Conservation (phyloP, 1,284 basidiomycete species). For the Grifola frondosa region DNA sequence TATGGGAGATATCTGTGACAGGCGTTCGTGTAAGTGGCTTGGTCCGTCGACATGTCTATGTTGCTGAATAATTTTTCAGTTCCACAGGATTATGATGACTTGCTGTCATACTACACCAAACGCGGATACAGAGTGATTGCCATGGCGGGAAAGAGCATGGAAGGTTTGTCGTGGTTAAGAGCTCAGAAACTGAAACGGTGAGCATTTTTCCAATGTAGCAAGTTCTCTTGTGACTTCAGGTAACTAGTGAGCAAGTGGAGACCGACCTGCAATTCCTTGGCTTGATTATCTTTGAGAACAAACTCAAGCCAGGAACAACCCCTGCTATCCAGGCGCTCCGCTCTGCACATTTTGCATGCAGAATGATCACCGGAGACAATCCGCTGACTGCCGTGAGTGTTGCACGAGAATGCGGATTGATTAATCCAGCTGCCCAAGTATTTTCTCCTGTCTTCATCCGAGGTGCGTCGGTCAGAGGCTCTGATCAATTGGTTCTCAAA, state of each 20-base stretch:
- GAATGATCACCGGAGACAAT: slow-evolving; percentile 99
- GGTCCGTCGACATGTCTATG: not conserved
- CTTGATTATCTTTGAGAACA: slow-evolving; percentile 98
- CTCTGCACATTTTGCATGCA: slow-evolving; percentile 87
- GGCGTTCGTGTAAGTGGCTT: slow-evolving; percentile 71
- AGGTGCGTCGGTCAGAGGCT: slow-evolving; percentile 59
- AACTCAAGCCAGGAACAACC: slow-evolving; percentile 91
- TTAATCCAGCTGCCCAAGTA: slow-evolving; percentile 89
- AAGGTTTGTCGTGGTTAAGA: slow-evolving; percentile 94
- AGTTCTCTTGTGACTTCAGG: slow-evolving; percentile 1
- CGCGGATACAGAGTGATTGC: slow-evolving; percentile 98
- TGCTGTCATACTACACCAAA: slow-evolving; percentile 95
- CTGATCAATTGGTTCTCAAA: not conserved
- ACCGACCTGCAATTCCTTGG: slow-evolving; percentile 90
- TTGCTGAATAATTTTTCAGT: slow-evolving; percentile 47
- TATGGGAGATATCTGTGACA: slow-evolving; percentile 94
- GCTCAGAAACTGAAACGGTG: slow-evolving; percentile 95
- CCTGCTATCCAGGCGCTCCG: slow-evolving; percentile 91
- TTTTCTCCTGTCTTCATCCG: slow-evolving; percentile 83
- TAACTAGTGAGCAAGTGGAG: slow-evolving; percentile 89
- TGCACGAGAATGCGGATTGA: slow-evolving; percentile 90
- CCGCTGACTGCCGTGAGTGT: slow-evolving; percentile 96
- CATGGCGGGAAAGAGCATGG: slow-evolving; percentile 94
- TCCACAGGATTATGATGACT: slow-evolving; percentile 94
- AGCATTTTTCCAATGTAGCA: slow-evolving; percentile 17